Evolutionary conservation across 2,329 filamentous ascomycete genomes (phyloP).

Genomic region (Monilinia laxa): DNA sequence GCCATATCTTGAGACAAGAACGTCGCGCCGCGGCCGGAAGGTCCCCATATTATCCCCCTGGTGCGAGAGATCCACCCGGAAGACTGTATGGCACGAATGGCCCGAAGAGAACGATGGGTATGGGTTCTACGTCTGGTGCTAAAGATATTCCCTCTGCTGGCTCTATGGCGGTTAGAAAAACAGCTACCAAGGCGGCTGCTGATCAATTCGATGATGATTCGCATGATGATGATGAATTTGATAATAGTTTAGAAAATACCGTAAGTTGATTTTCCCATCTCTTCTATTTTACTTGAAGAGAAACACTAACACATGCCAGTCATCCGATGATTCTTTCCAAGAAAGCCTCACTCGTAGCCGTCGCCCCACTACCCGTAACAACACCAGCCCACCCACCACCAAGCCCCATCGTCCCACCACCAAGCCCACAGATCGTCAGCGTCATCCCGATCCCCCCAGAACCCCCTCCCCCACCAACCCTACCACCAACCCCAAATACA

Average conservation of each 20-base stretch:
- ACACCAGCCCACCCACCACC: no score
- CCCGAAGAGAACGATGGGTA: background rate
- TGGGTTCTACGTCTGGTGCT: background rate
- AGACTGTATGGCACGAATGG: background rate
- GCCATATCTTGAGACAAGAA: background rate
- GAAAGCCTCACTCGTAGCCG: background rate
- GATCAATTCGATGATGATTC: background rate
- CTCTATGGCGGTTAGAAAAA: background rate
- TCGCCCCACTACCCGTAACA: background rate
- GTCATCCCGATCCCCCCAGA: background rate
- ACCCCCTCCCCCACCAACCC: background rate
- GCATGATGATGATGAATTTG: no score
- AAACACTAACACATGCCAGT: slow-evolving; percentile 1
- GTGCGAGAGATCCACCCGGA: background rate
- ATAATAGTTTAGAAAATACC: background rate
- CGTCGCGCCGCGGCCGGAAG: background rate
- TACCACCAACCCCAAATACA: background rate
- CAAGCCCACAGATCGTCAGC: background rate
- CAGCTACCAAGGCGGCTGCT: no score
- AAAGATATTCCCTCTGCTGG: no score
- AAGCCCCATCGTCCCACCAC: background rate
- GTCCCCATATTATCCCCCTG: no score
- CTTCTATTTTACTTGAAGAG: background rate
- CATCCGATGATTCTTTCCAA: background rate
- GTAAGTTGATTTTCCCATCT: background rate